Base-by-base conservation (phyloP, 2,329 filamentous ascomycete genomes). In the Kalaharituber pfeilii region DNA sequence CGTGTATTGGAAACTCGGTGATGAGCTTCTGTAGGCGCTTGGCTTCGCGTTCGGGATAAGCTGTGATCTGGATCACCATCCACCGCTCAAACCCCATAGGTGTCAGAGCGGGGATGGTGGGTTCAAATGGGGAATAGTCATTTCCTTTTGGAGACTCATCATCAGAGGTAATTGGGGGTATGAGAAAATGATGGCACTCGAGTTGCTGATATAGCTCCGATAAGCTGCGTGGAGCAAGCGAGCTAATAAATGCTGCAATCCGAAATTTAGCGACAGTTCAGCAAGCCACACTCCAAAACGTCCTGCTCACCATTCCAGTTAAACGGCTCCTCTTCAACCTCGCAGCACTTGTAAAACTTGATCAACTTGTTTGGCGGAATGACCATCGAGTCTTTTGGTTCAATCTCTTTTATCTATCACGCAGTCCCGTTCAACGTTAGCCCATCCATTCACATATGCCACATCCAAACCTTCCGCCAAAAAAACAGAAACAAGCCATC, bases 1-100 rank as follows among this genome's bases (percentile, higher is more conserved):
- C 60, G 5, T 59, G 55, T 26, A 64, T 56, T 2, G 57, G 57
- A 50, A 60, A 63, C 24, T 55, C 52, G 20, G 55, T 56, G 25
- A 63, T 49, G 4, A 63, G 47, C 8, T 58, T 62, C 26, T 60
- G 60, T 5, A 64, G 49, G 7, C 62, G 59, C 28, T 50, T 52
- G 13, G 59, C 53, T 39, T 64, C 62, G 13, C 60, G 61, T 27
- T 53, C 53, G 1, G 62, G 62, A 33, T 58, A 50, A 7, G 62
- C 58, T 44, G 63, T 57, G n/a, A 64, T 57, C 42, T 62, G 62
- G 20, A 62, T 62, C 20, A 62, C 59, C 62, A 64, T 63, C 62
- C 62, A 64, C 39, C 57, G 60, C 49, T 62, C 62, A 45, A 64
- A 63, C 2, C 62, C 62, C 45, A 54, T 57, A 2, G 61, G 62